Evolutionary conservation across 352 stramenopile genomes (phyloP).

Genomic region (Blastocystis sp.): DNA sequence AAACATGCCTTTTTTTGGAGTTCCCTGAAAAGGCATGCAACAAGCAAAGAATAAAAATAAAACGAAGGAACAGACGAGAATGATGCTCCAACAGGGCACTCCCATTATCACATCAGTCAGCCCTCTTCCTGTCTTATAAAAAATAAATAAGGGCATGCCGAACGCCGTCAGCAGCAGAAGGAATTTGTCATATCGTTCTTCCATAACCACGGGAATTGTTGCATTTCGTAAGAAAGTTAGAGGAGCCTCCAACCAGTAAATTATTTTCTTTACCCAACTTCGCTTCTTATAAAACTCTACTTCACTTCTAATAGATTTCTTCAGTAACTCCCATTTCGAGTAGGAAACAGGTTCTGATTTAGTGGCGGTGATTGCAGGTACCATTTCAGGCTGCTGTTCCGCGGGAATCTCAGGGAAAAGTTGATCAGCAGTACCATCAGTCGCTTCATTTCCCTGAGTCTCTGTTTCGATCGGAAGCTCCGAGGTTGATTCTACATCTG

Average conservation of each 20-base stretch:
- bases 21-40: neutral
- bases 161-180: constrained; percentile 33
- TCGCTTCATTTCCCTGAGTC: neutral
- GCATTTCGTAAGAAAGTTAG: constrained; percentile 68
- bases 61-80: neutral
- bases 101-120: constrained; percentile 7
- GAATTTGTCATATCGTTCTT: constrained; percentile 69
- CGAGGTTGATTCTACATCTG: neutral
- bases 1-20: neutral
- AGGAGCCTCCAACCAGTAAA: constrained; percentile 68
- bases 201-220: constrained; percentile 74
- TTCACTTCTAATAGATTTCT: neutral
- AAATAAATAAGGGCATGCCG: constrained; percentile 41
- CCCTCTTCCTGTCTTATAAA: neutral
- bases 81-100: neutral
- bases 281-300: constrained; percentile 31
- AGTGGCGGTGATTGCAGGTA: neutral
- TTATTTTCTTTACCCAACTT: neutral
- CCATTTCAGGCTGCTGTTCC: neutral
- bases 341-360: neutral
- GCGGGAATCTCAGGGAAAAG: neutral
- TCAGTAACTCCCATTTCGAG: neutral
- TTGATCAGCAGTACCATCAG: neutral
- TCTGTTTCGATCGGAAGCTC: neutral
- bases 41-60: constrained; percentile 64